Percentiles rank a stretch among this genome's conserved stretches.
Conservation (phyloP, 2,329 filamentous ascomycete species). For the Xylariales sp. region DNA sequence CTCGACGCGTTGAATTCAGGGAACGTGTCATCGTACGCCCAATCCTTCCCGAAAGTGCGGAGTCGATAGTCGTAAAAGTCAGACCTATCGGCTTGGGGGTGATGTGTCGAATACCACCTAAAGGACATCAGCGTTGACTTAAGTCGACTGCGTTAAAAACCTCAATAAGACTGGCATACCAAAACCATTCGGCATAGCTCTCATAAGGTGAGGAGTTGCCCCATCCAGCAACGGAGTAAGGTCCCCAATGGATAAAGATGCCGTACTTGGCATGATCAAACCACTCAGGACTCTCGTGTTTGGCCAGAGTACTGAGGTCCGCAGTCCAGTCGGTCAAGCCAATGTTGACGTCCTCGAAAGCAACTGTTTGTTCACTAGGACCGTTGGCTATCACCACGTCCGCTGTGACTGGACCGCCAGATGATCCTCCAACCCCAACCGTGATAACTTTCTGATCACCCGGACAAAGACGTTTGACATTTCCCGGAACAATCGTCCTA, state of each 20-base stretch:
- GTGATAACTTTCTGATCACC: constrained; percentile 33
- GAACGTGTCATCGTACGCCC: constrained; percentile 49
- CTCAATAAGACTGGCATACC: constrained; percentile 20
- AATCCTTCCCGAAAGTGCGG: constrained; percentile 40
- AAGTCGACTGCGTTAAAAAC: no score
- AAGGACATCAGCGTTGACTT: not conserved
- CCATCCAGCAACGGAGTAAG: constrained; percentile 43
- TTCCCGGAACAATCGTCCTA: constrained; percentile 33
- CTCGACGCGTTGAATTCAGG: constrained; percentile 41
- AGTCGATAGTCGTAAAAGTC: constrained; percentile 41
- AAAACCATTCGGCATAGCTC: constrained; percentile 38
- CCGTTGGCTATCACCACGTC: constrained; percentile 12
- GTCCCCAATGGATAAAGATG: constrained; percentile 54
- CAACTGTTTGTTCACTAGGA: constrained; percentile 10
- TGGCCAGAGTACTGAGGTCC: constrained; percentile 24
- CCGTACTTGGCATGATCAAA: constrained; percentile 49
- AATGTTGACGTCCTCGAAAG: constrained; percentile 20
- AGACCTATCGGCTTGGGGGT: constrained; percentile 32
- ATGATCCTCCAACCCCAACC: constrained; percentile 27
- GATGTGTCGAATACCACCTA: constrained; percentile 37
- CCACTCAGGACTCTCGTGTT: constrained; percentile 42
- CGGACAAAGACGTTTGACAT: constrained; percentile 31
- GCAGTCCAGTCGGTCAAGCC: constrained; percentile 27
- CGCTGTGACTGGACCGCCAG: constrained; percentile 16
- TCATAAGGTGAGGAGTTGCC: constrained; percentile 33